Conservation (phyloP, 1,284 basidiomycete genomes). For the Trametes polyzona region DNA sequence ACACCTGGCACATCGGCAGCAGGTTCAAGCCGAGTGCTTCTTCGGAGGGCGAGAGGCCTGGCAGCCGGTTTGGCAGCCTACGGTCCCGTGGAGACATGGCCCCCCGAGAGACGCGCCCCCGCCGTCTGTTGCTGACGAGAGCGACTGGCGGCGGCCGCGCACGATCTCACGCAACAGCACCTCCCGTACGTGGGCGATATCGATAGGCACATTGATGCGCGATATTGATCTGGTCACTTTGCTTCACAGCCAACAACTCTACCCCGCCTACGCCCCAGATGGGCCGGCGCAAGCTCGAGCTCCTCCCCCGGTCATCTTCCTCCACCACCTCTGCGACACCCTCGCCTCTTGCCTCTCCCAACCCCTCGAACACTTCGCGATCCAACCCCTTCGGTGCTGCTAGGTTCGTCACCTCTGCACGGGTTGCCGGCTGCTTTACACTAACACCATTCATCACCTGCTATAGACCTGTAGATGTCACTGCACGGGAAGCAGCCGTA, state of each 20-base stretch:
- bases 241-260: constrained; percentile 60
- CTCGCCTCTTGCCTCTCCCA: constrained; percentile 77
- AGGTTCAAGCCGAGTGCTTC: constrained; percentile 65
- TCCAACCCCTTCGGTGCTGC: constrained; percentile 90
- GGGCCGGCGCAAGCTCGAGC: constrained; percentile 78
- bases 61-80: constrained; percentile 54
- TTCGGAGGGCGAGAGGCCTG: constrained; percentile 41
- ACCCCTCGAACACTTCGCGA: constrained; percentile 51
- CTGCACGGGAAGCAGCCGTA: constrained; percentile 77
- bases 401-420: constrained; percentile 48
- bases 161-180: constrained; percentile 50
- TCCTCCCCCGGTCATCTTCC: constrained; percentile 75
- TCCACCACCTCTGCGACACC: constrained; percentile 58
- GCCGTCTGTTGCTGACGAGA: constrained; percentile 45
- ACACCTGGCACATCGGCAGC: constrained; percentile 71
- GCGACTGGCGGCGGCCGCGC: constrained; percentile 62
- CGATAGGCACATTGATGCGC: not conserved
- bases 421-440: no score
- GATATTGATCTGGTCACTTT: not conserved
- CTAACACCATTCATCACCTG: not conserved
- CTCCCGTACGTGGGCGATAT: constrained; percentile 56
- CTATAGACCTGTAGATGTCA: constrained; percentile 82
- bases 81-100: constrained; percentile 57
- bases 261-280: constrained; percentile 82
- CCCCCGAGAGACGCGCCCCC: constrained; percentile 44